Percentiles rank a stretch among this genome's conserved stretches.
These are phyloP conservation scores for Suhomyces pyralidae DNA, from an alignment of 805 yeast species.

Conservation along the genomic window DNA sequence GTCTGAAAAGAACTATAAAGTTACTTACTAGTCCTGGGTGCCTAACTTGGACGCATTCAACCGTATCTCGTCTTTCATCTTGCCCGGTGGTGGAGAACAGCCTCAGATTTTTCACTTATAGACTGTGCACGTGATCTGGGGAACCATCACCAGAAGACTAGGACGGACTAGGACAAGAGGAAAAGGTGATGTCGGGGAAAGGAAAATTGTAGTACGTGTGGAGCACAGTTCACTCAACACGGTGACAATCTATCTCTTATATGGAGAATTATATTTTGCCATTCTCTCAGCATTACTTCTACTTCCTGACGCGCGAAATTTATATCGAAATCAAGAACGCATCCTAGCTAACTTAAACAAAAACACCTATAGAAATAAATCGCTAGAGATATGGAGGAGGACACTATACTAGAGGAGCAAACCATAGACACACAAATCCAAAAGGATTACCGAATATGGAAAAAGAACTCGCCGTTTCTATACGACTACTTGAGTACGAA, in stretches of 20 bases:
- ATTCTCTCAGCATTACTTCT: too few relatives aligned
- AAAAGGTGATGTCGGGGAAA: neutral
- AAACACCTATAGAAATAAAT: neutral
- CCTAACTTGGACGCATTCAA: slow-evolving; percentile 81
- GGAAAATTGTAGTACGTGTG: neutral
- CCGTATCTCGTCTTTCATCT: slow-evolving; percentile 28
- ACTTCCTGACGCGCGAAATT: neutral
- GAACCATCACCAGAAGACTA: neutral
- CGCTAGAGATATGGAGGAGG: slow-evolving; percentile 1
- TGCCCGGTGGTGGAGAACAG: neutral
- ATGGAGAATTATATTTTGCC: too few relatives aligned
- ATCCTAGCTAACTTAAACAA: too few relatives aligned
- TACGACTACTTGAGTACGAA: slow-evolving; percentile 53
- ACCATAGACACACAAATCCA: slow-evolving; percentile 31
- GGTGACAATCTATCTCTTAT: neutral
- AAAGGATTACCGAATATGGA: slow-evolving; percentile 52
- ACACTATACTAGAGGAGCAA: slow-evolving; percentile 1
- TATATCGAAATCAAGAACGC: neutral
- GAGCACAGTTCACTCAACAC: neutral
- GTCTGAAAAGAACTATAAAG: neutral
- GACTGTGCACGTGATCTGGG: neutral
- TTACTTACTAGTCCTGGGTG: slow-evolving; percentile 68
- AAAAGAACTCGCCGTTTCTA: slow-evolving; percentile 55
- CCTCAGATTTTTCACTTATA: neutral
- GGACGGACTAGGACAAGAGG: neutral